These are phyloP conservation scores for Trichosporon faecale DNA, from an alignment of 1,284 basidiomycete genomes.

Conservation along the genomic window DNA sequence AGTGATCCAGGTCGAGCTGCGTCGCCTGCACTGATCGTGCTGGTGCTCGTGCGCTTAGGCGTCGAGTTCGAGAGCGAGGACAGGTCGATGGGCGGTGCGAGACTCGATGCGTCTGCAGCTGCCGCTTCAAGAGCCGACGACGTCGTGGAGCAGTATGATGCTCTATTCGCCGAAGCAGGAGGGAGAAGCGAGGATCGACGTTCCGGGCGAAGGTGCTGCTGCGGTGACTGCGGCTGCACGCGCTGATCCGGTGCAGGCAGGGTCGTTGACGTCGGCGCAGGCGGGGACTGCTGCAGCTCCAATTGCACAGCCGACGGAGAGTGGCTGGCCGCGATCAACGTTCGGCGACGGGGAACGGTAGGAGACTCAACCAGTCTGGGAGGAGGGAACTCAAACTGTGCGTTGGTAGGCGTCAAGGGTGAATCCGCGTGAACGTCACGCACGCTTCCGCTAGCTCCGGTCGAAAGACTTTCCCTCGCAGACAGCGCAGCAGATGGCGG, in stretches of 20 bases:
- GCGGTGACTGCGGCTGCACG: background rate
- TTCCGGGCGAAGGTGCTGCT: background rate
- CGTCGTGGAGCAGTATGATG: background rate
- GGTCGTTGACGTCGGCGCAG: background rate
- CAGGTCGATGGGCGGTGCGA: background rate
- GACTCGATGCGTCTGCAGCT: conserved; percentile 10
- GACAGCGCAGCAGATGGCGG: background rate
- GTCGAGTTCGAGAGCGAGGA: background rate
- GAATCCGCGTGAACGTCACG: conserved; percentile 14
- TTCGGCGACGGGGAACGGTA: conserved; percentile 37
- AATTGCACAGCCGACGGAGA: conserved; percentile 10
- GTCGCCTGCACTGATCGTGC: background rate
- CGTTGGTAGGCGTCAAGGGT: conserved; percentile 18
- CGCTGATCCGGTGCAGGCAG: background rate
- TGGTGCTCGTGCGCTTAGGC: conserved; percentile 2
- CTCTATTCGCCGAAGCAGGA: background rate
- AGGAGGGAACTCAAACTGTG: conserved; percentile 21
- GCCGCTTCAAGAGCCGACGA: background rate
- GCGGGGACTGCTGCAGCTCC: conserved; percentile 5
- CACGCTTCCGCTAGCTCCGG: conserved; percentile 2
- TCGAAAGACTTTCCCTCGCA: background rate
- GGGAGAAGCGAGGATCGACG: background rate
- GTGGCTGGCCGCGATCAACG: conserved; percentile 31
- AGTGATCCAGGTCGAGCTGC: background rate
- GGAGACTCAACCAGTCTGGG: conserved; percentile 36